Evolutionary conservation across 495 filamentous ascomycete species (phyloP).

Genomic region (Hypoxylon trugodes): DNA sequence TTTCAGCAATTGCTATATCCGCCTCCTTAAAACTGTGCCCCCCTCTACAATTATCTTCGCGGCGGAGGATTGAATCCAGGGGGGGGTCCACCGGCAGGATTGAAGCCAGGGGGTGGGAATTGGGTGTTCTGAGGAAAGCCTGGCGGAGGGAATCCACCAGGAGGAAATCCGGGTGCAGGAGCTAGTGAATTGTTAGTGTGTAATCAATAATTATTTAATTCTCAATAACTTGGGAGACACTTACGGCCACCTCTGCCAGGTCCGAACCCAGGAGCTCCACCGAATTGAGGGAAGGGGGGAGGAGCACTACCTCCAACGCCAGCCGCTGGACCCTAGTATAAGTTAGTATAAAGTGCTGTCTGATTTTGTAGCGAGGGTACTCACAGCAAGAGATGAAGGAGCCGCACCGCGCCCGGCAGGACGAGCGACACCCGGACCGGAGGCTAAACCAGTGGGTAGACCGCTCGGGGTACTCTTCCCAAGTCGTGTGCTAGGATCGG

Average conservation of each 20-base stretch:
- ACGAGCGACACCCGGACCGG: constrained; percentile 90
- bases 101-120: constrained; percentile 79
- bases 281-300: constrained; percentile 72
- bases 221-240: constrained; percentile 39
- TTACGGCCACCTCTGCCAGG: constrained; percentile 79
- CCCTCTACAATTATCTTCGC: constrained; percentile 63
- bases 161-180: constrained; percentile 71
- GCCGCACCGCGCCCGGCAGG: constrained; percentile 88
- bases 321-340: constrained; percentile 76
- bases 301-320: constrained; percentile 85
- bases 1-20: no score
- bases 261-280: constrained; percentile 69
- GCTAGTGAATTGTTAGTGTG: constrained; percentile 47
- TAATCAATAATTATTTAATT: constrained; percentile 2
- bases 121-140: constrained; percentile 61
- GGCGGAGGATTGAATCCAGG: constrained; percentile 74
- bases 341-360: constrained; percentile 43
- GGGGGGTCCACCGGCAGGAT: constrained; percentile 59
- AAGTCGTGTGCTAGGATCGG: constrained; percentile 89
- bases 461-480: constrained; percentile 78
- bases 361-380: constrained; percentile 36
- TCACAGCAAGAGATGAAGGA: constrained; percentile 76
- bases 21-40: no score
- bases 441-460: constrained; percentile 70
- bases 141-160: constrained; percentile 59